A percentile compares a stretch with the other conserved stretches of the same genome.
These are phyloP conservation scores for Suhomyces sp. DNA, from an alignment of 805 yeast genomes.

Conservation along the genomic window DNA sequence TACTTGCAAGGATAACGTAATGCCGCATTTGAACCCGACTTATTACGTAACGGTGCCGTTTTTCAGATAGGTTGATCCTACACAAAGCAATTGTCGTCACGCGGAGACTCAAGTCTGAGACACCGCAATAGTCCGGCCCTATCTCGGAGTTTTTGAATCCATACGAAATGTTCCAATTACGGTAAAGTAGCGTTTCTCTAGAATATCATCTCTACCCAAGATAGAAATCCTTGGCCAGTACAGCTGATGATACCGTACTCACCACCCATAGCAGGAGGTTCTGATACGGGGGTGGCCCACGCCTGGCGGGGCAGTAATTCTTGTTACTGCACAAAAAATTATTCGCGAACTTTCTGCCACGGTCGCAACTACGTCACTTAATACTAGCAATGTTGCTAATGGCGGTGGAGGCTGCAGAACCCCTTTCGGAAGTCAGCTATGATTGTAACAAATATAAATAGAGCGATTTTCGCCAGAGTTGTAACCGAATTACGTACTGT, in stretches of 20 bases:
- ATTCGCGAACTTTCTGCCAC: not conserved
- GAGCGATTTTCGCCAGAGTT: not conserved
- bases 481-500: not conserved
- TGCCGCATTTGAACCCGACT: not conserved
- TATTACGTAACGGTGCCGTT: not conserved
- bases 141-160: not conserved
- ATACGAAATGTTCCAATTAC: not conserved
- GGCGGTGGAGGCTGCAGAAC: not conserved
- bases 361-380: not conserved
- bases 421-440: not conserved
- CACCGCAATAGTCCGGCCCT: not conserved
- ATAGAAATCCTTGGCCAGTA: not conserved
- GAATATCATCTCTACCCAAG: no score
- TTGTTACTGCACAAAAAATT: not conserved
- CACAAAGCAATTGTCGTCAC: not conserved
- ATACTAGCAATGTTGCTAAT: constrained; percentile 1
- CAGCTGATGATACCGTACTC: not conserved
- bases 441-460: not conserved
- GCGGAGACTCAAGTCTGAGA: not conserved
- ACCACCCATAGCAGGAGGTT: not conserved
- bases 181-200: not conserved
- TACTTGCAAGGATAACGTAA: not conserved
- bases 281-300: not conserved
- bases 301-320: not conserved
- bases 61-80: not conserved